Percentiles rank a stretch among this genome's conserved stretches.
phyloP scores from a whole-genome alignment of 768 basidiomycete genomes.

The Lentinula lateritia region DNA sequence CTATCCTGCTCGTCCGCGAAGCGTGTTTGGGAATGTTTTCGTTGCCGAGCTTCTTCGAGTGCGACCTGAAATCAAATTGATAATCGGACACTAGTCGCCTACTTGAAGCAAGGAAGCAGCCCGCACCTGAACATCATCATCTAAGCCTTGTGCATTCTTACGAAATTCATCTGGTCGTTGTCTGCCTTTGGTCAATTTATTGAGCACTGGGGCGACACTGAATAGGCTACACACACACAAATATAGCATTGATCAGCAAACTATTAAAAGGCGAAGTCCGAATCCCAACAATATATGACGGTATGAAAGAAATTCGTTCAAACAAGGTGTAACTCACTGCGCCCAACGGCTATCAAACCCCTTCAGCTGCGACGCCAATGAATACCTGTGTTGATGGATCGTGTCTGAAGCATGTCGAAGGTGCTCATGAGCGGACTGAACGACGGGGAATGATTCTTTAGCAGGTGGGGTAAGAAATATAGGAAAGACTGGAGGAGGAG shows the following conservation, averaged over 20 bases:
- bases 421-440: constrained; percentile 7
- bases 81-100: background rate
- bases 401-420: constrained; percentile 10
- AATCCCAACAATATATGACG: no score
- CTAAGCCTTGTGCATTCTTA: constrained; percentile 7
- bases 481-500: background rate
- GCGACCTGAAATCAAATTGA: background rate
- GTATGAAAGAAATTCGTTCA: background rate
- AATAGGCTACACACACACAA: constrained; percentile 1
- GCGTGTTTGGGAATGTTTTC: background rate
- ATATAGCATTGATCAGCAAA: no score
- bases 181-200: constrained; percentile 12
- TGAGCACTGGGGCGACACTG: constrained; percentile 10
- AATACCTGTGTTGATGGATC: constrained; percentile 10
- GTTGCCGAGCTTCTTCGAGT: background rate
- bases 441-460: constrained; percentile 5
- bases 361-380: constrained; percentile 3
- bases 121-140: constrained; percentile 11
- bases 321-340: constrained; percentile 5
- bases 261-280: no score
- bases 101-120: no score
- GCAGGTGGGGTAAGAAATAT: background rate
- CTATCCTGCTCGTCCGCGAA: constrained; percentile 1
- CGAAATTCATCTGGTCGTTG: constrained; percentile 10
- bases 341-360: constrained; percentile 11